Evolutionary conservation across 2,329 filamentous ascomycete species (phyloP).

Genomic region (Pseudodiploospora longispora): DNA sequence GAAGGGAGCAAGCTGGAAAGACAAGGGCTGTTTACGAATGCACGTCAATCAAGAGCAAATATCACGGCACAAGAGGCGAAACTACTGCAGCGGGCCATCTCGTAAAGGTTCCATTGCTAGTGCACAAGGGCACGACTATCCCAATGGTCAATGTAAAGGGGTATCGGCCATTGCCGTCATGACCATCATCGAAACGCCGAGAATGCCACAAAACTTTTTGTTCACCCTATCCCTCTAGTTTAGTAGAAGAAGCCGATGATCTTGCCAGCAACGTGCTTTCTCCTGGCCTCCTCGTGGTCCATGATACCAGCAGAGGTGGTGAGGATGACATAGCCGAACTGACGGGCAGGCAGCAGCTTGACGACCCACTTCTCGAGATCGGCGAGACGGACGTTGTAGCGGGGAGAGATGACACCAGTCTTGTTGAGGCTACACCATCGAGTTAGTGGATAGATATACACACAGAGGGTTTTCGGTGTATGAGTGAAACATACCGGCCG

Average conservation of each 20-base stretch:
- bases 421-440: conserved; percentile 64
- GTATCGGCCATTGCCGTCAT: conserved; percentile 30
- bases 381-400: conserved; percentile 97
- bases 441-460: not conserved
- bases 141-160: conserved; percentile 19
- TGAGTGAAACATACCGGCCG: conserved; percentile 52
- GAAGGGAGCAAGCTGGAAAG: too few species aligned
- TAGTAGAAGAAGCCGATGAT: conserved; percentile 99
- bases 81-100: conserved; percentile 1
- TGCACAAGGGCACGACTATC: conserved; percentile 21
- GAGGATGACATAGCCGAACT: conserved; percentile 98
- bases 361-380: conserved; percentile 99
- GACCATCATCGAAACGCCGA: conserved; percentile 27
- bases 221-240: conserved; percentile 17
- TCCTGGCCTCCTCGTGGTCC: conserved; percentile 99
- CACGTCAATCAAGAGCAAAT: too few species aligned
- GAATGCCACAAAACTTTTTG: conserved; percentile 24
- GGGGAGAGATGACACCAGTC: conserved; percentile 97
- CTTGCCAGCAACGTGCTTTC: conserved; percentile 99
- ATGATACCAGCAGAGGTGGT: conserved; percentile 99
- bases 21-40: too few species aligned
- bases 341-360: conserved; percentile 97
- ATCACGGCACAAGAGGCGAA: too few species aligned
- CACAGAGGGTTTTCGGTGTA: not conserved
- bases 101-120: conserved; percentile 25